Percentiles rank a stretch among this genome's conserved stretches.
These are phyloP conservation scores for Clausena lansium DNA, from an alignment of 345 rosid species.

Conservation along the genomic window DNA sequence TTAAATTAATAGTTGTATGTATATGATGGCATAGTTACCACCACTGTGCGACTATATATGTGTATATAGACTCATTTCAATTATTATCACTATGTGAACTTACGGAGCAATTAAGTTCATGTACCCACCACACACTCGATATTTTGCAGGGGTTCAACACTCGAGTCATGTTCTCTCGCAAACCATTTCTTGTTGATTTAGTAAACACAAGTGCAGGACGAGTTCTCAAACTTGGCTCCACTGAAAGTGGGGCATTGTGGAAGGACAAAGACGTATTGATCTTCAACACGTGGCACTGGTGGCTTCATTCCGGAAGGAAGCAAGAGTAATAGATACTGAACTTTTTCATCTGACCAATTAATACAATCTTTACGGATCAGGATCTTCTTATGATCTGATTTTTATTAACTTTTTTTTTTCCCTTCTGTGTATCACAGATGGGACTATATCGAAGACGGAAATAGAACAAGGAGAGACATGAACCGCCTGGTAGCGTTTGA, in stretches of 20 bases:
- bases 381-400: too few relatives aligned
- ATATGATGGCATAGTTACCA: background rate
- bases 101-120: background rate
- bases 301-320: constrained; percentile 63
- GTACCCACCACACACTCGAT: background rate
- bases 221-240: constrained; percentile 57
- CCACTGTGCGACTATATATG: too few relatives aligned
- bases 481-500: constrained; percentile 54
- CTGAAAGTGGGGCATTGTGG: constrained; percentile 54
- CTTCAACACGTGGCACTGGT: constrained; percentile 94
- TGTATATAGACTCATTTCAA: too few relatives aligned
- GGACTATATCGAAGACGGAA: constrained; percentile 47
- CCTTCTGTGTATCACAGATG: constrained; percentile 52
- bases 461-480: constrained; percentile 42
- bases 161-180: constrained; percentile 53
- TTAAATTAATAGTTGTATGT: background rate
- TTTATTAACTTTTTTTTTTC: too few relatives aligned
- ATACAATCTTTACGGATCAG: too few relatives aligned
- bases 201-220: constrained; percentile 31
- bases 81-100: too few relatives aligned
- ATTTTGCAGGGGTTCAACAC: constrained; percentile 41
- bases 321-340: too few relatives aligned
- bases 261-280: constrained; percentile 50
- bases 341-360: too few relatives aligned
- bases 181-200: constrained; percentile 72